Evolutionary conservation across 441 rosid species (phyloP).

Genomic region (Arabidopsis hybrid): DNA sequence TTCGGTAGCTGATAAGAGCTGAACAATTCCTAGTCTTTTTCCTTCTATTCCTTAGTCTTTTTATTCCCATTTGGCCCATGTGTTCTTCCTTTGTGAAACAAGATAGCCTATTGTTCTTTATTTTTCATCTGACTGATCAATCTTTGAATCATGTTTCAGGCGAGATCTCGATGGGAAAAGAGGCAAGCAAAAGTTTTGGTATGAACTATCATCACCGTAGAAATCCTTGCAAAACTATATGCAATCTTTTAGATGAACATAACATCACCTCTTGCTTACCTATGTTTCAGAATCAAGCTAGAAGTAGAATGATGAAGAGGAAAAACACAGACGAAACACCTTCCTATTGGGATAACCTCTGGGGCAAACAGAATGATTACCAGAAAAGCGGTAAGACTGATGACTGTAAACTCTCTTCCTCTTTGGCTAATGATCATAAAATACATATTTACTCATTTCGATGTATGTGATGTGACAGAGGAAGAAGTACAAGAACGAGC

Average conservation of each 20-base stretch:
- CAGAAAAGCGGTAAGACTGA: constrained; percentile 63
- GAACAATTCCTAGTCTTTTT: neutral
- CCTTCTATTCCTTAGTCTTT: neutral
- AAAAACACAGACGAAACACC: constrained; percentile 56
- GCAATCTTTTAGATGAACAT: neutral
- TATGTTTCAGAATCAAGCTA: constrained; percentile 73
- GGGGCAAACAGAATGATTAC: constrained; percentile 65
- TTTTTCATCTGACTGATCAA: constrained; percentile 15
- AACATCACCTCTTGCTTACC: neutral
- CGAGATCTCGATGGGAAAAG: constrained; percentile 87
- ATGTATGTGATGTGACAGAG: constrained; percentile 55
- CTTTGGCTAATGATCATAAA: constrained; percentile 7
- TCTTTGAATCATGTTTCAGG: constrained; percentile 56
- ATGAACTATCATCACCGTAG: constrained; percentile 39
- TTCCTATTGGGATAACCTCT: constrained; percentile 75
- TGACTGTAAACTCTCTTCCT: constrained; percentile 11
- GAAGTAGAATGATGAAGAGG: constrained; percentile 71
- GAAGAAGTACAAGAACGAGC: constrained; percentile 83
- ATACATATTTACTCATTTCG: constrained; percentile 13
- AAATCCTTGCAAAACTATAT: constrained; percentile 12
- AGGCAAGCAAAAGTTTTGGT: constrained; percentile 95
- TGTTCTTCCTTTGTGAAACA: constrained; percentile 1
- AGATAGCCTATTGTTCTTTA: neutral
- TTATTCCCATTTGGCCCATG: neutral
- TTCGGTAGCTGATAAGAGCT: constrained; percentile 3